phyloP scores from a whole-genome alignment of 1,284 basidiomycete species.

The Cutaneotrichosporon mucoides region DNA sequence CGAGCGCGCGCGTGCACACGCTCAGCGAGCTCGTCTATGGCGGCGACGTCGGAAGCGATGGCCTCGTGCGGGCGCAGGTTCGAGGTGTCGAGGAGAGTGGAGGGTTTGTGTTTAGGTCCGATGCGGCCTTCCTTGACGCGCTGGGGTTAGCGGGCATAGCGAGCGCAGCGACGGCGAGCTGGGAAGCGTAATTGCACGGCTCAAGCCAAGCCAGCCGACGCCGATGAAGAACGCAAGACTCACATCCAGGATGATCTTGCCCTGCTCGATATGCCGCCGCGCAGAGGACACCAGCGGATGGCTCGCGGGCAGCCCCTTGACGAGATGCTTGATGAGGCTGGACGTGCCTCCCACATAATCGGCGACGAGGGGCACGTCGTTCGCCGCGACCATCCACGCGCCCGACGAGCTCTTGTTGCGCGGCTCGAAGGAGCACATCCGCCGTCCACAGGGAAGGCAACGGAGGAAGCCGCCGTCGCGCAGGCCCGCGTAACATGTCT shows the following conservation, averaged over 20 bases:
- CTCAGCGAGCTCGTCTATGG: background rate
- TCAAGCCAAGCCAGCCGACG: too few relatives aligned
- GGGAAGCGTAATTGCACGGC: too few relatives aligned
- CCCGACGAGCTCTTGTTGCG: constrained; percentile 1
- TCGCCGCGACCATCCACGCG: constrained; percentile 2
- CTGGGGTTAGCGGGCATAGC: background rate
- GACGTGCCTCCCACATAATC: background rate
- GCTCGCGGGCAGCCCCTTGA: background rate
- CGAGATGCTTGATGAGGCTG: background rate
- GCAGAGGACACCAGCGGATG: background rate
- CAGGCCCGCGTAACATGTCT: background rate
- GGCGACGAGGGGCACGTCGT: constrained; percentile 2
- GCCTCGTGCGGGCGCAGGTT: background rate
- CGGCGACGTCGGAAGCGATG: background rate
- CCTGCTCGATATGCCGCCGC: background rate
- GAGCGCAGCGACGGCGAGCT: too few relatives aligned
- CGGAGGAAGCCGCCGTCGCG: constrained; percentile 1
- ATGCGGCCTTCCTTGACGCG: constrained; percentile 2
- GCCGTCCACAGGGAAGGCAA: background rate
- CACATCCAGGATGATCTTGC: constrained; percentile 1
- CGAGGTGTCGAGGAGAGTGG: background rate
- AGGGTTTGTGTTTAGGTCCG: background rate
- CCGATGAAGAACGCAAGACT: too few relatives aligned
- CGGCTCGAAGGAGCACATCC: constrained; percentile 3
- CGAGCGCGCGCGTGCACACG: background rate